Evolutionary conservation across 805 yeast genomes (phyloP), one percentile per base, ranked within the genome.

Genomic region (Starmerella scarabaei): DNA sequence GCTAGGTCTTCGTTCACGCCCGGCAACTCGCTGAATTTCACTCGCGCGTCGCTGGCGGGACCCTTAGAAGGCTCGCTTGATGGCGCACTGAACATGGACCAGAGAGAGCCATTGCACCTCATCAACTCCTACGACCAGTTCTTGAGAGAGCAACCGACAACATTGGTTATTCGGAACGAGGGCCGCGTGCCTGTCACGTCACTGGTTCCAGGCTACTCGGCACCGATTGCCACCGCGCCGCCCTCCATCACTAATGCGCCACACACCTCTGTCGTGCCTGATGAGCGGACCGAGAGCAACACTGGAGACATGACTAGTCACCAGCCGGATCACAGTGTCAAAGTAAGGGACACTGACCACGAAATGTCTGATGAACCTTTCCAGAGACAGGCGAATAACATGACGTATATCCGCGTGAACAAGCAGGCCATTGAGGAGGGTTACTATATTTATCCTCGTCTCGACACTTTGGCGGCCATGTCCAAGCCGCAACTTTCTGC

Each of bases 381-480:
- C 28, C 43, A 40, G 26, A 43, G 45, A 11, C 40, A 37, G 31
- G 43, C 52, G 6, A 37, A 40, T 15, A 37, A 44, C 6, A 37
- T 45, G 28, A 44, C 52, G 11, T 24, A 45, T 5, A 51, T 49
- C 4, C 48, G 42, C 4, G 48, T 54, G 30, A 51, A 52, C 43
- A 47, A 47, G 30, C 39, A 41, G 18, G 57, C 60, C n/a, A 36
- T 51, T 27, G 54, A 53, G 30, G 49, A 52, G 29, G 93, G 82
- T 9, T 86, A 84, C 58, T 86, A 84, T 77, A 75, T 75, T 30
- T 68, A 75, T 3, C 96, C 96, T 16, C 64, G 80, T 2, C 53
- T 82, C 19, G 70, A 75, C 4, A 75, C 73, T 35, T 61, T 86
- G 39, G 69, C 73, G 40, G 56, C 65, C 2, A 63, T 68, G 63